Evolutionary conservation across 805 yeast genomes (phyloP), one percentile per base, ranked within the genome.

Genomic region (Monosporozyma unispora): DNA sequence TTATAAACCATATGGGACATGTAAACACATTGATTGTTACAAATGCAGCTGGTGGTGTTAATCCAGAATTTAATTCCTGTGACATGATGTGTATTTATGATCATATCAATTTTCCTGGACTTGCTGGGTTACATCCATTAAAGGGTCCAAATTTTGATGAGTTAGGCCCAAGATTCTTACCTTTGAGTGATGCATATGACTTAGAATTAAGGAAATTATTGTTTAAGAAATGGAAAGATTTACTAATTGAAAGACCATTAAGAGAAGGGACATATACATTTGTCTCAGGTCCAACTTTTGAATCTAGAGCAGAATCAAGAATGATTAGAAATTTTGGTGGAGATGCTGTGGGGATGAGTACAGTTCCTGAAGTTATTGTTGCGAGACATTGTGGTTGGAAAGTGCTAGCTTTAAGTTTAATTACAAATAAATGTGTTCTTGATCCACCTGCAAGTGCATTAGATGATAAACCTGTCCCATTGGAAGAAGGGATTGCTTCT

Each of bases 261-360:
- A 86, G 87, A 60, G 98, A 91, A 67, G 99, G 98, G 35, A 79
- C 82, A 1, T 91, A 91, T 61, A 78, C 77, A 48, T 90, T 78
- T 67, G 95, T 83, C 7, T 78, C 95, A 5, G 99, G 99, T 0
- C 98, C 99, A 4, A 87, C 96, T 1, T 91, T 84, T 67, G 99
- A 91, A 70, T 78, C 87, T 2, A 75, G 96, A 58, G 96, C 97
- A 0, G 99, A 91, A 70, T 84, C 84, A n/a, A 74, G 95, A 50
- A 73, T 82, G 74, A 71, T 91, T 44, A 67, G 80, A 52, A 57
- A 70, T 5, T 55, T 84, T 27, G 98, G 98, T 9, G 96, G 87
- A 47, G 98, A 91, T 66, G 86, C 93, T 0, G 98, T 90, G 2
- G 98, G 98, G 3, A 91, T 91, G 99, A 85, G 96, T 50, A 93